Conservation (phyloP, 345 rosid species). For the Carallia pectinifolia region DNA sequence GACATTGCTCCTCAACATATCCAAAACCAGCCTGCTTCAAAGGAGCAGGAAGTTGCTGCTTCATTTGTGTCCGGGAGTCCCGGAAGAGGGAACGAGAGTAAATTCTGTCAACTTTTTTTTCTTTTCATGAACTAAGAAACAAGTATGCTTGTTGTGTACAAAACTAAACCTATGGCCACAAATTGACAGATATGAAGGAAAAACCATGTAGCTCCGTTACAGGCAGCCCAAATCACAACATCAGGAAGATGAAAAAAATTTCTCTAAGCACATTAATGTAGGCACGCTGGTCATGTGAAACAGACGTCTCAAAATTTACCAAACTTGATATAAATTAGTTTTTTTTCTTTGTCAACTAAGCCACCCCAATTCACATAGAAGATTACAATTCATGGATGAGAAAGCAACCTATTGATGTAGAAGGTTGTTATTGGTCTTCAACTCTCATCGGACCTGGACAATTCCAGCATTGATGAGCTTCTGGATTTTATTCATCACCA, state of each 20-base stretch:
- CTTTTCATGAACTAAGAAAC: slow-evolving; percentile 7
- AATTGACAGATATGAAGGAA: no score
- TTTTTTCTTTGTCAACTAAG: neutral
- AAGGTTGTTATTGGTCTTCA: neutral
- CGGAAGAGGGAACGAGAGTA: neutral
- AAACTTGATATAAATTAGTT: slow-evolving; percentile 5
- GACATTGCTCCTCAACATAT: slow-evolving; percentile 88
- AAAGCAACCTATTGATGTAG: neutral
- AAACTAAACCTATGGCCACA: no score
- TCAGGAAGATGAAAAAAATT: neutral
- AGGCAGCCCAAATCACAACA: neutral
- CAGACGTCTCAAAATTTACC: neutral
- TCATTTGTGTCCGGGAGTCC: neutral
- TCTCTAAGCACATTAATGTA: no score
- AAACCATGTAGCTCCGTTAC: no score
- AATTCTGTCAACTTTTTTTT: slow-evolving; percentile 4
- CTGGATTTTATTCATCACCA: slow-evolving; percentile 93
- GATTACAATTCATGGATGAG: slow-evolving; percentile 3
- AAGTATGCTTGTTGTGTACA: neutral
- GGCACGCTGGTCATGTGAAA: neutral
- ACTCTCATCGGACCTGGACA: slow-evolving; percentile 63
- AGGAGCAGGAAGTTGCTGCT: slow-evolving; percentile 82
- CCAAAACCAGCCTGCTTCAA: slow-evolving; percentile 76
- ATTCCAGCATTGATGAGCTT: slow-evolving; percentile 89
- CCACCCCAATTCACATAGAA: slow-evolving; percentile 10